Evolutionary conservation across 805 yeast genomes (phyloP).

Genomic region (Wickerhamiella shivajii): DNA sequence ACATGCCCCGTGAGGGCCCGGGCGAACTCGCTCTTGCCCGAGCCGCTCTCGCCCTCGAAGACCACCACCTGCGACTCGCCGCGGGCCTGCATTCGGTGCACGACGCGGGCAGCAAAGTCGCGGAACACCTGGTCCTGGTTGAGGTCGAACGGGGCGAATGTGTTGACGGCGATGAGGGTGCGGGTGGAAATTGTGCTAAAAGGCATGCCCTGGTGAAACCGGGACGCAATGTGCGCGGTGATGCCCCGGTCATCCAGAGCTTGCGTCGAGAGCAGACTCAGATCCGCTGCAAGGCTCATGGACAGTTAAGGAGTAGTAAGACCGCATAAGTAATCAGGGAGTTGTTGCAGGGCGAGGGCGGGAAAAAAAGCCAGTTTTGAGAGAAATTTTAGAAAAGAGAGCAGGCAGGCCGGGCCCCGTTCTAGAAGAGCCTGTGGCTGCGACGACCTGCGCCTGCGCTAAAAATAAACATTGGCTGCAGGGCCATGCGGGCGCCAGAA

Average conservation of each 20-base stretch:
- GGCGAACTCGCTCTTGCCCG: constrained; percentile 28
- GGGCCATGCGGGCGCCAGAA: too few relatives aligned
- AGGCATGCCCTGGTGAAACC: constrained; percentile 31
- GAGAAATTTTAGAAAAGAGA: too few relatives aligned
- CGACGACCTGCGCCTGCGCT: neutral
- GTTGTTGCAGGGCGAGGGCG: too few relatives aligned
- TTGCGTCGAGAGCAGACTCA: constrained; percentile 25
- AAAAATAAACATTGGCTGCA: too few relatives aligned
- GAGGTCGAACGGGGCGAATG: constrained; percentile 25
- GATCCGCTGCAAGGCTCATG: constrained; percentile 19
- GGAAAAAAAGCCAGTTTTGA: too few relatives aligned
- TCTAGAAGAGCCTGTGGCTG: neutral
- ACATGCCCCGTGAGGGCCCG: constrained; percentile 21
- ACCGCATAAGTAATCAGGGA: too few relatives aligned
- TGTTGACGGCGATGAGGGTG: constrained; percentile 27
- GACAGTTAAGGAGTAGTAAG: neutral
- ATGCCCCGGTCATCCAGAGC: constrained; percentile 27
- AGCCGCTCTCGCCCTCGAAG: constrained; percentile 29
- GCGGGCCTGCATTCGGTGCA: constrained; percentile 25
- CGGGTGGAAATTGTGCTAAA: constrained; percentile 27
- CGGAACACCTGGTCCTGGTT: constrained; percentile 26
- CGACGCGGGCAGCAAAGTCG: constrained; percentile 27
- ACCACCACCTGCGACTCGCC: constrained; percentile 27
- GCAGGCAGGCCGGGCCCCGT: too few relatives aligned
- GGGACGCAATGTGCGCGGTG: constrained; percentile 30